These are phyloP conservation scores for Prunus campanulata DNA, from an alignment of 306 rosid species.

Conservation along the genomic window DNA sequence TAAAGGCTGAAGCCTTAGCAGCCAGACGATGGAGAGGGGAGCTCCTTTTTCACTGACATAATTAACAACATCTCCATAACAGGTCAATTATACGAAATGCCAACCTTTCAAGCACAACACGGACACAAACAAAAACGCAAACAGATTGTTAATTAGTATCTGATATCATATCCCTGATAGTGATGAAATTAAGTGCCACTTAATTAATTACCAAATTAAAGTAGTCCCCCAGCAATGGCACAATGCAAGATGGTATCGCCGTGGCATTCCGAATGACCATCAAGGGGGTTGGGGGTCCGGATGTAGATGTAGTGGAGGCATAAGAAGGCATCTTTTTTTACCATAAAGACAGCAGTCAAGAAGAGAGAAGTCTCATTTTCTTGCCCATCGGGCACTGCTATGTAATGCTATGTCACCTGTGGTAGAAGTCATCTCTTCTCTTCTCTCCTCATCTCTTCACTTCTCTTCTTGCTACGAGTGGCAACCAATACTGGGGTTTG, in stretches of 20 bases:
- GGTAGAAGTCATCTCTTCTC: too few relatives aligned
- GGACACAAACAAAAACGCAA: too few relatives aligned
- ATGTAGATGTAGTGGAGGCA: constrained; percentile 20
- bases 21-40: constrained; percentile 62
- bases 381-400: too few relatives aligned
- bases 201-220: constrained; percentile 6
- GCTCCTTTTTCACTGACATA: constrained; percentile 25
- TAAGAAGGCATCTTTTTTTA: constrained; percentile 37
- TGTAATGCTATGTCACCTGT: too few relatives aligned
- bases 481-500: too few relatives aligned
- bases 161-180: too few relatives aligned
- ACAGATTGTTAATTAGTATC: too few relatives aligned
- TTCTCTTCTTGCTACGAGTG: too few relatives aligned
- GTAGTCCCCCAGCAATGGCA: constrained; percentile 32
- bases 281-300: too few relatives aligned
- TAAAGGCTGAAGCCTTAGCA: constrained; percentile 45
- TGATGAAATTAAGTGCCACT: background rate
- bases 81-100: constrained; percentile 53
- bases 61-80: constrained; percentile 24
- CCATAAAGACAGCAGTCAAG: constrained; percentile 43
- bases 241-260: constrained; percentile 54
- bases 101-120: constrained; percentile 36
- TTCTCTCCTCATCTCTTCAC: too few relatives aligned
- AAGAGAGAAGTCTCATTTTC: constrained; percentile 52
- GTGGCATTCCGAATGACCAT: background rate